Base-by-base conservation (phyloP, 2,329 filamentous ascomycete genomes). In the Kalaharituber pfeilii region DNA sequence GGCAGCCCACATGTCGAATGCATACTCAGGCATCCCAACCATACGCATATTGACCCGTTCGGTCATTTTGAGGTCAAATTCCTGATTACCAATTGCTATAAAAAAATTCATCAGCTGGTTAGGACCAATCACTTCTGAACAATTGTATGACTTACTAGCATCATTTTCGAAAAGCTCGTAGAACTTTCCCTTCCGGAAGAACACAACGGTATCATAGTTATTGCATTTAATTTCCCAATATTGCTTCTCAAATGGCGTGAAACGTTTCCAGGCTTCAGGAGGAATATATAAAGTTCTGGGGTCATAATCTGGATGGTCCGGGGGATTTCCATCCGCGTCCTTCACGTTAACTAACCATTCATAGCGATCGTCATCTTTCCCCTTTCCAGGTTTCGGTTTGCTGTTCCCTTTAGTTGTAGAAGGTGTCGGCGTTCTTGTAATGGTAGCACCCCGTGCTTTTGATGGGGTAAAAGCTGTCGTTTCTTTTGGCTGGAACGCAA, bases 111-210 rank as follows among this genome's bases (percentile, higher is more conserved):
- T 29, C 25, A 51, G 45, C n/a, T 15, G 26, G 9, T 30, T 24
- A 47, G 44, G 15, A 6, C 1, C 15, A 15, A 51, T 20, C 51
- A 24, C 22, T 7, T 22, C 20, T 0, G 18, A 11, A n/a, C 24
- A 27, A 28, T 8, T 28, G 29, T 22, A 3, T 18, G n/a, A 50
- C 52, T n/a, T 24, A 25, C 54, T 94, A 4, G 91, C 91, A 69
- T 98, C 91, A 57, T 95, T 94, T 67, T 98, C 91, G 65, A 96
- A 98, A 0, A 98, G 75, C 67, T 98, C 91, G 66, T 95, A 98
- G 69, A 98, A 98, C 65, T 98, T 98, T 65, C 91, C 91, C 73
- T 98, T 98, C 70, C 96, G 98, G 80, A 98, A 98, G 70, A 98
- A 98, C 15, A 98, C 89, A 47, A 98, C 82, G 0, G 88, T 95